A percentile compares a stretch with the other conserved stretches of the same genome.
phyloP scores from a whole-genome alignment of 1,284 basidiomycete genomes.

The Puccinia coronata region DNA sequence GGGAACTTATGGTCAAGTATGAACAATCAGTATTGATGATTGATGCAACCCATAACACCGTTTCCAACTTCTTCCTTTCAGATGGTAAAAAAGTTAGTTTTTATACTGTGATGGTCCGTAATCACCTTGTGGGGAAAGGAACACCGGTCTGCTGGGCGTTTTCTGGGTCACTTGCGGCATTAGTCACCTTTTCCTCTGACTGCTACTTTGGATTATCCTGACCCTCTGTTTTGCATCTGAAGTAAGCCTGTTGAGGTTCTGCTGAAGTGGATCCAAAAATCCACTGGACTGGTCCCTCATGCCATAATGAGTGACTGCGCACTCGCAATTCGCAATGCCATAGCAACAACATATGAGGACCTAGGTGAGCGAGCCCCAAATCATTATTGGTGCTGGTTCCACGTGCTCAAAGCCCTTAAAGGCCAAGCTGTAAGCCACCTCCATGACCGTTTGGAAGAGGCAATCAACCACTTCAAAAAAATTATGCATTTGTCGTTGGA shows the following conservation, averaged over 20 bases:
- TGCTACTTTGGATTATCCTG: no score
- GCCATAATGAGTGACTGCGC: neutral
- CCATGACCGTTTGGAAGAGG: neutral
- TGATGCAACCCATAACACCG: neutral
- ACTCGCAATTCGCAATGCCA: neutral
- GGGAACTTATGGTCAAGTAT: neutral
- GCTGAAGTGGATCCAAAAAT: neutral
- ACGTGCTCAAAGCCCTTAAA: slow-evolving; percentile 1
- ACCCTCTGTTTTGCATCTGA: no score
- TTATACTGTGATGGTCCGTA: neutral
- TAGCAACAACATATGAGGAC: neutral
- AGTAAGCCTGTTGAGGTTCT: neutral
- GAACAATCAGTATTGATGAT: neutral
- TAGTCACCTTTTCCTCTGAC: neutral
- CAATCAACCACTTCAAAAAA: neutral
- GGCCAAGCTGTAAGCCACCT: neutral
- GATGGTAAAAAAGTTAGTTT: neutral
- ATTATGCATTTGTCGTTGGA: neutral
- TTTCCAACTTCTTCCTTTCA: neutral
- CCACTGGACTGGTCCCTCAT: neutral
- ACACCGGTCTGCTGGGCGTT: neutral
- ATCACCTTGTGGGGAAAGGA: neutral
- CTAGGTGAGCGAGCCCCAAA: neutral
- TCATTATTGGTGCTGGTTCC: neutral
- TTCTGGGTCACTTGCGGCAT: neutral